Conservation (phyloP, 257 asterid species). For the Scutellaria minor region DNA sequence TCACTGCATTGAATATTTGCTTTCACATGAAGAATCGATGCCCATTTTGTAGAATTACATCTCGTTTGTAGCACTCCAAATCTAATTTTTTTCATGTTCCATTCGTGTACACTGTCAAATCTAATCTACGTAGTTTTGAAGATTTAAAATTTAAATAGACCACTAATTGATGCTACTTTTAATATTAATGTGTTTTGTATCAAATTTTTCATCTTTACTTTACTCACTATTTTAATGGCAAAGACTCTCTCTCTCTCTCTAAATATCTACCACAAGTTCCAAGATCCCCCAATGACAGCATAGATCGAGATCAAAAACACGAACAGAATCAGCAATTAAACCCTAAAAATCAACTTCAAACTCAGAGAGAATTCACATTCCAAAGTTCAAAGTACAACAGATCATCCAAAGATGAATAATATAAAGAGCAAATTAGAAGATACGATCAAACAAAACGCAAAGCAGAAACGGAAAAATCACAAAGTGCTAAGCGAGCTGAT, state of each 20-base stretch:
- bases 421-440: neutral
- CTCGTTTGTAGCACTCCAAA: too few relatives aligned
- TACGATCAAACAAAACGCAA: neutral
- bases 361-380: neutral
- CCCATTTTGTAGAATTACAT: too few relatives aligned
- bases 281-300: neutral
- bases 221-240: too few relatives aligned
- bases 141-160: too few relatives aligned
- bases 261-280: neutral
- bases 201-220: too few relatives aligned
- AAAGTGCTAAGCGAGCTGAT: slow-evolving; percentile 46
- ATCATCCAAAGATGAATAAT: neutral
- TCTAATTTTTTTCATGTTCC: too few relatives aligned
- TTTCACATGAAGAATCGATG: too few relatives aligned
- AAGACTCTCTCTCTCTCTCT: neutral
- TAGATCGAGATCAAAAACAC: neutral
- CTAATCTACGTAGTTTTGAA: too few relatives aligned
- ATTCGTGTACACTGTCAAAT: too few relatives aligned
- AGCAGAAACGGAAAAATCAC: neutral
- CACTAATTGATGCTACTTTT: too few relatives aligned
- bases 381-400: neutral
- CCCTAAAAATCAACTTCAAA: slow-evolving; percentile 19
- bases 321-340: slow-evolving; percentile 3
- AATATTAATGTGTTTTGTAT: too few relatives aligned
- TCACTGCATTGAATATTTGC: too few relatives aligned